A percentile compares a stretch with the other conserved stretches of the same genome.
Evolutionary conservation across 2,329 filamentous ascomycete genomes (phyloP).

Genomic region (Arthrocladium fulminans): DNA sequence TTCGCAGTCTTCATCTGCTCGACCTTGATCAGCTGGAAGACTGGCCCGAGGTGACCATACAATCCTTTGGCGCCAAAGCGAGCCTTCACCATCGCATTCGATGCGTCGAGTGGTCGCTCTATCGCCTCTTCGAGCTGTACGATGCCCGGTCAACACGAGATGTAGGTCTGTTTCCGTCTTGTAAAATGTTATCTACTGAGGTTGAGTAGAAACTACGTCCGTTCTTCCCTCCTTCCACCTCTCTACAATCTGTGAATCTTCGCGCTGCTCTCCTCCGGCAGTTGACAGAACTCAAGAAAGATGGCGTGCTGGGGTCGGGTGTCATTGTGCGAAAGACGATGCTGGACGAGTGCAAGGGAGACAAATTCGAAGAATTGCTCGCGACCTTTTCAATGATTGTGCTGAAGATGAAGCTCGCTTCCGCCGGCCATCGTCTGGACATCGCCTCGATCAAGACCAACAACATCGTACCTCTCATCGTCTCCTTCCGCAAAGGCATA

Average conservation of each 20-base stretch:
- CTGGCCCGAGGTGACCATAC: constrained; percentile 66
- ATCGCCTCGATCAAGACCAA: background rate
- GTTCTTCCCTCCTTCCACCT: constrained; percentile 84
- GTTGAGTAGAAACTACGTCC: constrained; percentile 65
- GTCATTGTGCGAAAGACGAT: constrained; percentile 81
- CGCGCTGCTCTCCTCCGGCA: constrained; percentile 72
- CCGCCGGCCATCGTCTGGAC: background rate
- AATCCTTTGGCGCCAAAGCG: constrained; percentile 61
- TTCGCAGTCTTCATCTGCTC: constrained; percentile 75
- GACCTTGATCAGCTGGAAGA: constrained; percentile 66
- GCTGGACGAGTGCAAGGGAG: constrained; percentile 91
- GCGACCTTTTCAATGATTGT: constrained; percentile 76
- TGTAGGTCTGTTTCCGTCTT: constrained; percentile 37
- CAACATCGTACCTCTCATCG: background rate
- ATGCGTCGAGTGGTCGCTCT: constrained; percentile 83
- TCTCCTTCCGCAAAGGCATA: background rate
- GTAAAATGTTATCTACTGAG: constrained; percentile 8
- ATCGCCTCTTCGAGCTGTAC: constrained; percentile 75
- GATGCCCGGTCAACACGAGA: constrained; percentile 65
- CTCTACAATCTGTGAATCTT: constrained; percentile 82
- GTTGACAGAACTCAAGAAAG: constrained; percentile 81
- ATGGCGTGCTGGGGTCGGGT: constrained; percentile 70
- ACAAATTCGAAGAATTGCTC: constrained; percentile 78
- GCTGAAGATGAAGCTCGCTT: constrained; percentile 52
- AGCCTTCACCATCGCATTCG: constrained; percentile 68